Base-by-base conservation (phyloP, 2,329 filamentous ascomycete species). In the Talaromyces verruculosus region DNA sequence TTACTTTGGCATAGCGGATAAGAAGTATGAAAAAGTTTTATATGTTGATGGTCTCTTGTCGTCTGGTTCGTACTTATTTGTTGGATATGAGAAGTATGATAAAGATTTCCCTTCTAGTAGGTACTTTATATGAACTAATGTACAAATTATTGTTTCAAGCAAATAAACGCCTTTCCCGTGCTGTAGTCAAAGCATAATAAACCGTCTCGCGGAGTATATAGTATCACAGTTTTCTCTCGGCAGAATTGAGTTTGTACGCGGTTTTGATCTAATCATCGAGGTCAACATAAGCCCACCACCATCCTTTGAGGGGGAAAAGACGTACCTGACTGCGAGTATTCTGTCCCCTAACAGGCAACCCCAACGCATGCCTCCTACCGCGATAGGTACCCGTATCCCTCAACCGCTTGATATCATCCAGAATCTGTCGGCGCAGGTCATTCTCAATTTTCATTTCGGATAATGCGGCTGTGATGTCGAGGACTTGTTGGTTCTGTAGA, bases 361-460 rank as follows among this genome's bases (percentile, higher is more conserved):
- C 88, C 90, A 98, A 93, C 65, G 94, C 94, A 83, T 99, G 95
- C 71, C 95, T 84, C 77, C 91, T 89, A 70, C 95, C 95, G 63
- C 95, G 84, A 76, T 96, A 96, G 3, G 90, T 89, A 60, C 93
- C 93, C 83, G 97, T 97, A 73, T 97, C 93, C 76, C 91, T 91
- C 78, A 99, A 74, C 67, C 94, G 84, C 76, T 84, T 84, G 71
- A 99, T 96, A 74, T 98, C 95, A 60, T 97, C 92, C 73, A 89
- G 85, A 43, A 97, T 81, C 67, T 91, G 82, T 75, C 90, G 87
- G 73, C 88, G 84, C 69, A 96, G 84, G 73, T 98, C 93, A 78
- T 91, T 96, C 79, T 97, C 95, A 73, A 98, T 92, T 67, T 91
- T 96, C 92, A 99, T 93, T 64, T 88, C 89, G 17, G 92, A 91